Evolutionary conservation across 345 rosid species (phyloP), one percentile per base, ranked within the genome.

Genomic region (Eucalyptus globulus): DNA sequence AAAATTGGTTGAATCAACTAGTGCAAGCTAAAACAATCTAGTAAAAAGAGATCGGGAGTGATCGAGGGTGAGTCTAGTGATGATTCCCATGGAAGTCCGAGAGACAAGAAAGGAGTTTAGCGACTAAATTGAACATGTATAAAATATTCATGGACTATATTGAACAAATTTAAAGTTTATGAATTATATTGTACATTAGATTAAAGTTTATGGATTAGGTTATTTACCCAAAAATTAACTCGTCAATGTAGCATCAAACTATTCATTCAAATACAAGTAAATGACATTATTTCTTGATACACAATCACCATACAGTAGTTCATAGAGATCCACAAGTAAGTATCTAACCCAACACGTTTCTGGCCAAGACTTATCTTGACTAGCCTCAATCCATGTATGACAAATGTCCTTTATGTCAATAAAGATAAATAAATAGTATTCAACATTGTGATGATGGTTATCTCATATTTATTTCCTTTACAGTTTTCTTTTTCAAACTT

Each of bases 11-110:
- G 3, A 56, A 56, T 1, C 26, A 53, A 53, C 11, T 0, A 19
- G 0, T 53, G 58, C 0, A 3, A 0, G 58, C 24, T 53, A 53
- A 53, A 53, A 51, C 2, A 19, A 1, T 19, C 58, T 5, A 0
- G 0, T 19, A 19, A 53, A 53, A 53, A 19, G 58, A 53, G 58
- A 53, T 53, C 8, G 21, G 54, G 54, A 51, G 54, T 51, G 54
- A 7, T 51, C 8, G 0, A 51, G 21, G 54, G 54, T 51, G 9
- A 53, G 58, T 53, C 11, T 53, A 53, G 58, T 0, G 58, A 53
- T 53, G 58, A 53, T 53, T 53, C 56, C 21, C 56, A 53, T 17
- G 56, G 56, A 53, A 53, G 22, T 53, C 0, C 2, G 9, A 0
- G 56, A 53, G 56, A 53, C 0, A 53, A 53, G 5, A 53, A 53